A percentile compares a stretch with the other conserved stretches of the same genome.
These are phyloP conservation scores for Hamigera avellanea DNA, from an alignment of 495 filamentous ascomycete species.

Conservation along the genomic window DNA sequence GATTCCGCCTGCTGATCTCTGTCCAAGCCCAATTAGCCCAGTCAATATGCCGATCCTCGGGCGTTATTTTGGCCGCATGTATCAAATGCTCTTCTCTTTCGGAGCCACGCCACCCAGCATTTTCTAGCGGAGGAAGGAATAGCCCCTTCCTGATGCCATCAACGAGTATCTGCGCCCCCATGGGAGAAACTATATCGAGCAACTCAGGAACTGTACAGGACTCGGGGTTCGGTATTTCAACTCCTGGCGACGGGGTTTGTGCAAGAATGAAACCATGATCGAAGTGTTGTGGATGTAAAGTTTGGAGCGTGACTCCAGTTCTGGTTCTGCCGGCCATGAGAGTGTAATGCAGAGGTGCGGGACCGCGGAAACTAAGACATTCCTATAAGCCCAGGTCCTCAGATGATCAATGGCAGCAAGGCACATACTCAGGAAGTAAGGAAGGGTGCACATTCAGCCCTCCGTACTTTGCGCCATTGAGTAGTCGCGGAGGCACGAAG, in stretches of 20 bases:
- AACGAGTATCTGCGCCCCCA: conserved; percentile 52
- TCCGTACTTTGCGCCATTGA: conserved; percentile 60
- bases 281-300: conserved; percentile 60
- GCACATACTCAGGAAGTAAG: conserved; percentile 67
- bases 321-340: conserved; percentile 43
- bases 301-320: conserved; percentile 76
- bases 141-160: conserved; percentile 42
- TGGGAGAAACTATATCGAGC: conserved; percentile 23
- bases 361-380: conserved; percentile 49
- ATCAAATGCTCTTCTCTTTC: conserved; percentile 10
- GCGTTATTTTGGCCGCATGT: conserved; percentile 41
- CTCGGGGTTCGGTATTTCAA: conserved; percentile 34
- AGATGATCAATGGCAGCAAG: neutral
- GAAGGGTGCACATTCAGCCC: conserved; percentile 93
- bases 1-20: conserved; percentile 35
- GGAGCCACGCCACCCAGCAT: conserved; percentile 23
- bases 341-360: conserved; percentile 71
- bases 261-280: conserved; percentile 66
- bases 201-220: conserved; percentile 32
- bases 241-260: conserved; percentile 47
- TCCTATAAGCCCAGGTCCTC: neutral
- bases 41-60: conserved; percentile 41
- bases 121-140: conserved; percentile 51
- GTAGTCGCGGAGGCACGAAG: conserved; percentile 67
- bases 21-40: conserved; percentile 38